phyloP scores from a whole-genome alignment of 1,139 yeast genomes.

The Geotrichum carabidarum region DNA sequence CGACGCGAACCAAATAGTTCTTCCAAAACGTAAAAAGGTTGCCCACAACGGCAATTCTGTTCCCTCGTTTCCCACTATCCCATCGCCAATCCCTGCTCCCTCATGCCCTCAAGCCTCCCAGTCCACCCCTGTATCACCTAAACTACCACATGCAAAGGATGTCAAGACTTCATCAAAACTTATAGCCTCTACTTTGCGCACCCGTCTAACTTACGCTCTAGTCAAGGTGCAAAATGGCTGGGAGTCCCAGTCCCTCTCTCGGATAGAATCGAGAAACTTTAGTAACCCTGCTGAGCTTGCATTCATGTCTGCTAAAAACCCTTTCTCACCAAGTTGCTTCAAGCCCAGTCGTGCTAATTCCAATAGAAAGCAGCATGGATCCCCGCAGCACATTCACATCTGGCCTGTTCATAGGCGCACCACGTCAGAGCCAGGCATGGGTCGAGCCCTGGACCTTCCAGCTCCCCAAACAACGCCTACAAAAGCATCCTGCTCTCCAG shows the following conservation, averaged over 20 bases:
- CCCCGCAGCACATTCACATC: not conserved
- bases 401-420: not conserved
- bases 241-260: slow-evolving; percentile 18
- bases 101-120: not conserved
- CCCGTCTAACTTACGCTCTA: slow-evolving; percentile 46
- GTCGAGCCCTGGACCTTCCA: not conserved
- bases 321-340: not conserved
- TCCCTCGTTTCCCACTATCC: not conserved
- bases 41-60: no score
- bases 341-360: not conserved
- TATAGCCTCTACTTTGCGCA: slow-evolving; percentile 42
- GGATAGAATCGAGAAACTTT: not conserved
- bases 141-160: not conserved
- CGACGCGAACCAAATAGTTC: not conserved
- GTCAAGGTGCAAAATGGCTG: slow-evolving; percentile 42
- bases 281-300: not conserved
- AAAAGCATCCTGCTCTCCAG: no score
- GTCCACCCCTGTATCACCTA: slow-evolving; percentile 1
- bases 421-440: not conserved
- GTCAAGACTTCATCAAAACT: slow-evolving; percentile 14
- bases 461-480: no score
- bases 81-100: not conserved
- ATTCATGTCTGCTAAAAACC: not conserved
- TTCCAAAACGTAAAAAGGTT: not conserved
- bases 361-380: not conserved